Evolutionary conservation across 768 basidiomycete genomes (phyloP), one percentile per base, ranked within the genome.

Genomic region (Polyporus arcularius): DNA sequence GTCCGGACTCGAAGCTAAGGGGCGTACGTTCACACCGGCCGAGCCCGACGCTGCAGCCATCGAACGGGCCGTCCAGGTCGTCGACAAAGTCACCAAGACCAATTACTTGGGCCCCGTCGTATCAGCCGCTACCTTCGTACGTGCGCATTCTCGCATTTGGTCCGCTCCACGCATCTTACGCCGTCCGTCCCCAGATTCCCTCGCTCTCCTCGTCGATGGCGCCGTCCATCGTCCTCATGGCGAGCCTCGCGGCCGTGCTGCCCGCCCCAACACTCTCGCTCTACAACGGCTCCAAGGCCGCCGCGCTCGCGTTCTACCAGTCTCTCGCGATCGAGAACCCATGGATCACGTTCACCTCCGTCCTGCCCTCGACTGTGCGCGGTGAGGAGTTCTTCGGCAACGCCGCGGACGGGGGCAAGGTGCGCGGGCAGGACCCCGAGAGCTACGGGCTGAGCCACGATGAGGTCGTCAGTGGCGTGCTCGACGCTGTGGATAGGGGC

Each of bases 241-340:
- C 92, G 7, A 90, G 88, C 32, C 77, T 89, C 3, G 95, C 88
- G 2, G 85, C 92, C 2, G 78, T 88, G 7, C 86, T 95, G 39
- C 92, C 95, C 3, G 85, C 94, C 0, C 95, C 95, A 1, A 94
- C 91, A 0, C 87, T 95, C 8, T 76, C 91, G 0, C 75, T 97
- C 40, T 97, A 97, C 70, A 85, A 82, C 0, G 85, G 92, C 2
- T 91, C 89, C 10, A 97, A 97, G 72, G 80, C 88, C 2, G 90
- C 94, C 0, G 85, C 89, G 1, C 81, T 92, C 30, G 63, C 87
- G 6, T 84, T 95, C 58, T 94, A 86, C 72, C 90, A 91, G 72
- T 79, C 88, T 0, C 84, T 94, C 39, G 77, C 92, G 6, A 89
- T 93, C 61, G 93, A 94, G 65, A 87, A 94, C 63, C 89, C 90